phyloP scores from a whole-genome alignment of 495 filamentous ascomycete genomes.

The Lepidopterella palustris region DNA sequence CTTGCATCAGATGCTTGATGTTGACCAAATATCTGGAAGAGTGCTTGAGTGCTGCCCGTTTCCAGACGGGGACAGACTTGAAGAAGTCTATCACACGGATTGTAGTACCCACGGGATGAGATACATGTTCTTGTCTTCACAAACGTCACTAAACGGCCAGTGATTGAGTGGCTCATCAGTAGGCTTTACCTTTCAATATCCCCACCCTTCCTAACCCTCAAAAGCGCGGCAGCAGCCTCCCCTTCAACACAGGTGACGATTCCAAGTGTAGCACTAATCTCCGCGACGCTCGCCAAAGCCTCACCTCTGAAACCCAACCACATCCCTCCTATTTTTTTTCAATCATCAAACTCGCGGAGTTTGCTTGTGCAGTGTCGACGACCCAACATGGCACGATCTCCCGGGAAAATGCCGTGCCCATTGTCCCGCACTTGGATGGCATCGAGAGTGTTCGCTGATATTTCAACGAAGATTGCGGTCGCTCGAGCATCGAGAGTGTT shows the following conservation, averaged over 20 bases:
- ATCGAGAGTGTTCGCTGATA: constrained; percentile 70
- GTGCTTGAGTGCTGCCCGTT: constrained; percentile 57
- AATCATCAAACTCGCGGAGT: constrained; percentile 63
- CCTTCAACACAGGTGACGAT: constrained; percentile 67
- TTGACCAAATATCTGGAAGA: constrained; percentile 54
- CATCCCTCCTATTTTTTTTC: constrained; percentile 56
- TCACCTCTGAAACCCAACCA: constrained; percentile 83
- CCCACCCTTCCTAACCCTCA: constrained; percentile 49
- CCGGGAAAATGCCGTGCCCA: constrained; percentile 68
- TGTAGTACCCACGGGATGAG: constrained; percentile 74
- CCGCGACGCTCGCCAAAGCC: constrained; percentile 71
- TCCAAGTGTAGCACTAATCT: constrained; percentile 56
- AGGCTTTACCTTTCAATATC: constrained; percentile 41
- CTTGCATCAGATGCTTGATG: constrained; percentile 62
- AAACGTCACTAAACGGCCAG: too few species aligned
- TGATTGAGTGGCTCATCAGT: constrained; percentile 29
- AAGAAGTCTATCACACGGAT: constrained; percentile 64
- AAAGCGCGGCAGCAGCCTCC: constrained; percentile 55
- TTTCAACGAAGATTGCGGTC: constrained; percentile 61
- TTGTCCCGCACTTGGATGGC: constrained; percentile 82
- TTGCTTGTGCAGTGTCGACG: constrained; percentile 79
- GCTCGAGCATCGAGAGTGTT: constrained; percentile 83
- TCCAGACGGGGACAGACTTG: constrained; percentile 64
- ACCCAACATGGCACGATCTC: constrained; percentile 62
- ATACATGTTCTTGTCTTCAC: constrained; percentile 40